Evolutionary conservation across 768 basidiomycete species (phyloP).

Genomic region (Leccinum imitatum): DNA sequence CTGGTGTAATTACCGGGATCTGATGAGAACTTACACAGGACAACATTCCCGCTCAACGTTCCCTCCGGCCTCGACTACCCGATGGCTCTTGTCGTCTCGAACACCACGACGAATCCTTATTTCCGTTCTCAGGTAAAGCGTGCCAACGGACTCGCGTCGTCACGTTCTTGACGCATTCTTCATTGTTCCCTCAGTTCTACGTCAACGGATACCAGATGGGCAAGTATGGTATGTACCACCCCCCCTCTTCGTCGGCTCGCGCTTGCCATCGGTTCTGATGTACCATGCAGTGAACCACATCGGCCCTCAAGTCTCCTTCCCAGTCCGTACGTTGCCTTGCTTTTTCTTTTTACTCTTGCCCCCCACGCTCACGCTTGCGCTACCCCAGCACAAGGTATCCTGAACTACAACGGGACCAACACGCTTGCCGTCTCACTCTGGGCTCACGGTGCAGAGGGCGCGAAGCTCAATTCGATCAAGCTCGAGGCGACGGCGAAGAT

Average conservation of each 20-base stretch:
- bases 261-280: background rate
- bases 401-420: constrained; percentile 48
- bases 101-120: constrained; percentile 43
- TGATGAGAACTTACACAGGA: constrained; percentile 14
- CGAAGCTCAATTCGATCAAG: constrained; percentile 39
- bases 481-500: constrained; percentile 37
- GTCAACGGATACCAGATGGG: constrained; percentile 29
- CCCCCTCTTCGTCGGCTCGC: no score
- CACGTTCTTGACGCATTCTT: background rate
- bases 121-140: constrained; percentile 37
- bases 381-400: constrained; percentile 45
- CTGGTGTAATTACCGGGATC: background rate
- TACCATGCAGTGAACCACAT: constrained; percentile 21
- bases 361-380: constrained; percentile 8
- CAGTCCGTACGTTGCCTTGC: constrained; percentile 22
- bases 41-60: constrained; percentile 42
- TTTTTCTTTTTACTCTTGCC: background rate
- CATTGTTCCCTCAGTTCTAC: constrained; percentile 17
- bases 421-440: constrained; percentile 50
- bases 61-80: constrained; percentile 50
- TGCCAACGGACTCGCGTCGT: background rate
- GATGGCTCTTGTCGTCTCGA: constrained; percentile 43
- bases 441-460: constrained; percentile 42
- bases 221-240: constrained; percentile 21
- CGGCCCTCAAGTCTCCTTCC: constrained; percentile 26